phyloP scores from a whole-genome alignment of 805 yeast species.

The Wickerhamiella spandovensis region DNA sequence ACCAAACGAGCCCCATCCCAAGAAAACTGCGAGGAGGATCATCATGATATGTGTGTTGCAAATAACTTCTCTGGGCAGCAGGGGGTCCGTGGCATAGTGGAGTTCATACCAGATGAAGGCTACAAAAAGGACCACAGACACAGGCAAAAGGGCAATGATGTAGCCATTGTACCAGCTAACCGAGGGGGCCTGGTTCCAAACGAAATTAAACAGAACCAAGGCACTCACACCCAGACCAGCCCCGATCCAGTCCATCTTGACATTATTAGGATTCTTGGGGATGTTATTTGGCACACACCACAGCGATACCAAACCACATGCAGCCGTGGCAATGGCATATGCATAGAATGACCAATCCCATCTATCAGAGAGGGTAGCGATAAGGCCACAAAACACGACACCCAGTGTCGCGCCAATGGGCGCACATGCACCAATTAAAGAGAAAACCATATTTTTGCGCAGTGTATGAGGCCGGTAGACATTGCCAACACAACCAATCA shows the following conservation, averaged over 20 bases:
- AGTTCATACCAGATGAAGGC: slow-evolving; percentile 12
- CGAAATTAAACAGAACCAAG: slow-evolving; percentile 48
- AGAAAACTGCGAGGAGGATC: slow-evolving; percentile 38
- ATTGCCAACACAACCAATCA: slow-evolving; percentile 41
- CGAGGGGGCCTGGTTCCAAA: slow-evolving; percentile 64
- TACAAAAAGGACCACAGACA: slow-evolving; percentile 42
- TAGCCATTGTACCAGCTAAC: slow-evolving; percentile 55
- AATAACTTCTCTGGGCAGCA: slow-evolving; percentile 28
- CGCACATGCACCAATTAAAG: slow-evolving; percentile 46
- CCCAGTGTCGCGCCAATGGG: slow-evolving; percentile 52
- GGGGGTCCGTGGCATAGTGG: slow-evolving; percentile 56
- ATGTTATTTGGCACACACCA: slow-evolving; percentile 12
- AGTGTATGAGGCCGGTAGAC: slow-evolving; percentile 14
- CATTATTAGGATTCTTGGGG: slow-evolving; percentile 7
- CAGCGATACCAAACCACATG: slow-evolving; percentile 8
- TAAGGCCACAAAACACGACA: slow-evolving; percentile 29
- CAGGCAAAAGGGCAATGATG: slow-evolving; percentile 40
- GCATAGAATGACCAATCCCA: slow-evolving; percentile 29
- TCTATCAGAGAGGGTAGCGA: slow-evolving; percentile 11
- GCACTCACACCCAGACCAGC: slow-evolving; percentile 44
- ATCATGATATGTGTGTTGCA: slow-evolving; percentile 31
- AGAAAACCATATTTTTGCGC: slow-evolving; percentile 42
- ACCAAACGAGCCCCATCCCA: slow-evolving; percentile 74
- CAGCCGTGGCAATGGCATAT: slow-evolving; percentile 27
- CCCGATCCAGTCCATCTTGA: slow-evolving; percentile 42